Conservation (phyloP, 805 yeast species). For the Wickerhamiella vanderwaltii region DNA sequence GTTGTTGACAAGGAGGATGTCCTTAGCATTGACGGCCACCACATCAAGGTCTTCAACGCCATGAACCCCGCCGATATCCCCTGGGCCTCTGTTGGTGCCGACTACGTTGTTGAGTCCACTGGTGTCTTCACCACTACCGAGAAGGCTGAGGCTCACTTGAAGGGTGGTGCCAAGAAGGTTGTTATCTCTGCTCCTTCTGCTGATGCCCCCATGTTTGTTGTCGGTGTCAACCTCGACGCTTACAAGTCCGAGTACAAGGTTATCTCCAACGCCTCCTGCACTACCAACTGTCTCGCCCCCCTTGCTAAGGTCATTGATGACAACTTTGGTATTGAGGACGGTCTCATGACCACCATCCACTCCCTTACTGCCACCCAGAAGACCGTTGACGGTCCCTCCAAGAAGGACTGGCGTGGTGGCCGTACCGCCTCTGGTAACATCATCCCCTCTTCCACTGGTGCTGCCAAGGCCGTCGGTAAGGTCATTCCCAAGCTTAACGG, state of each 20-base stretch:
- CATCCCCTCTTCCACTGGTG: conserved; percentile 93
- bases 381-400: conserved; percentile 94
- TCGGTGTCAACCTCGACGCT: conserved; percentile 76
- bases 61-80: conserved; percentile 78
- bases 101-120: conserved; percentile 78
- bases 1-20: conserved; percentile 47
- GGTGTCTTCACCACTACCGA: conserved; percentile 81
- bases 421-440: conserved; percentile 93
- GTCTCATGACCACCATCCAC: conserved; percentile 93
- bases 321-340: conserved; percentile 76
- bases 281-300: conserved; percentile 93
- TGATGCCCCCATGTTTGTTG: conserved; percentile 92
- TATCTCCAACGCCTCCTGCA: conserved; percentile 88
- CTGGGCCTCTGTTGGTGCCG: conserved; percentile 71
- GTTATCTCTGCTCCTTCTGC: conserved; percentile 87
- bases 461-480: conserved; percentile 95
- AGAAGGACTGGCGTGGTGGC: conserved; percentile 98
- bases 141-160: conserved; percentile 73
- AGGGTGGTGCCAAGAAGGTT: conserved; percentile 91
- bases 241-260: conserved; percentile 66
- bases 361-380: conserved; percentile 93
- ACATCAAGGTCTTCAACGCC: conserved; percentile 61
- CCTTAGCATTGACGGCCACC: conserved; percentile 57
- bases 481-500: conserved; percentile 85
- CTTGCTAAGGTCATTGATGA: conserved; percentile 83